Conservation (phyloP, 306 rosid species). For the Cucumis hystrix region DNA sequence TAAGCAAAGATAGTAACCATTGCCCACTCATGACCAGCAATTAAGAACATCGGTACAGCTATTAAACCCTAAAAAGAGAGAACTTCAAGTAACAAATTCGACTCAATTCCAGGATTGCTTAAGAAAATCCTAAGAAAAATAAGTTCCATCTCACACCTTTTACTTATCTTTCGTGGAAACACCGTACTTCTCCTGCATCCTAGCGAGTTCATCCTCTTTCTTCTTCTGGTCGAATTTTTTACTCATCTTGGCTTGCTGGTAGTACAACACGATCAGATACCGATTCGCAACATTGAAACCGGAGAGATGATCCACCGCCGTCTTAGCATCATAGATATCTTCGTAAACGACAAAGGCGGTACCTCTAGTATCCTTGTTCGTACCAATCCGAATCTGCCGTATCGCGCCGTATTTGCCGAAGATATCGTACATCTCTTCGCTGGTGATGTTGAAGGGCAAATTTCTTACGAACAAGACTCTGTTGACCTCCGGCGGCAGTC, state of each 20-base stretch:
- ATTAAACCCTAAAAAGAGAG: conserved; percentile 1
- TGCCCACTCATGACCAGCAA: neutral
- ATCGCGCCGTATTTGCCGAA: conserved; percentile 97
- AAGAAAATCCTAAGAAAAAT: neutral
- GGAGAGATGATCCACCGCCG: conserved; percentile 92
- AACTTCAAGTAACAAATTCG: neutral
- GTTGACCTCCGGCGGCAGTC: conserved; percentile 95
- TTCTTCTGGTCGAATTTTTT: conserved; percentile 88
- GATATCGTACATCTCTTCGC: conserved; percentile 99
- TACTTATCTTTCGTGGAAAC: conserved; percentile 87
- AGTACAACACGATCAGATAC: conserved; percentile 77
- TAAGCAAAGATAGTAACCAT: neutral
- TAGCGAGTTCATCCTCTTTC: conserved; percentile 83
- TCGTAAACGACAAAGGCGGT: conserved; percentile 97
- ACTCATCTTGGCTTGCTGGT: conserved; percentile 96
- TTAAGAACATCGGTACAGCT: neutral
- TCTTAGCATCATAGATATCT: conserved; percentile 95
- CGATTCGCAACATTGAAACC: conserved; percentile 94
- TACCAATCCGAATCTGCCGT: conserved; percentile 86
- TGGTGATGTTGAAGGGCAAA: conserved; percentile 87
- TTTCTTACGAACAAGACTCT: conserved; percentile 79
- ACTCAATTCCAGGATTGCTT: neutral
- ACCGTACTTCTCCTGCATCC: conserved; percentile 84
- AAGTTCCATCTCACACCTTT: neutral
- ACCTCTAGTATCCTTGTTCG: conserved; percentile 90